A percentile compares a stretch with the other conserved stretches of the same genome.
Conservation (phyloP, 148 eudicot genomes). For the Rhododendron molle region DNA sequence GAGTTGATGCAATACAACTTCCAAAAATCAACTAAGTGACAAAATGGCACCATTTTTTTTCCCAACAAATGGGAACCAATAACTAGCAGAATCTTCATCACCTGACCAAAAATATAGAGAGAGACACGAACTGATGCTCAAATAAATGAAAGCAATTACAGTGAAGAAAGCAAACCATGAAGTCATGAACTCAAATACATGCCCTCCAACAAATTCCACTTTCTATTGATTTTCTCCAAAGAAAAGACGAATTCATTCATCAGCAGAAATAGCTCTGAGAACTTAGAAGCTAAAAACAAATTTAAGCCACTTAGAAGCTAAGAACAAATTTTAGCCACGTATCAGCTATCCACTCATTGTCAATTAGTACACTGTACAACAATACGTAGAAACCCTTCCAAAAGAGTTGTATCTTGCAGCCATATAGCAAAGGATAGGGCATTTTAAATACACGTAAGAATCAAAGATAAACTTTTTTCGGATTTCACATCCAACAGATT, state of each 20-base stretch:
- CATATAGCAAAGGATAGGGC: not conserved
- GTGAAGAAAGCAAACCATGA: not conserved
- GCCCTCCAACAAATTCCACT: not conserved
- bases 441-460: not conserved
- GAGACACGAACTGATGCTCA: not conserved
- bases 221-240: not conserved
- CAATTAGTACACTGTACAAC: not conserved
- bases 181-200: not conserved
- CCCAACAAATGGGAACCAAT: not conserved
- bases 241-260: not conserved
- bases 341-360: not conserved
- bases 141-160: not conserved
- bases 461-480: not conserved
- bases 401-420: not conserved
- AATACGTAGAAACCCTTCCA: not conserved
- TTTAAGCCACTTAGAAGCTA: not conserved
- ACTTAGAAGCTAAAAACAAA: no score
- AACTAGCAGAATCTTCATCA: not conserved
- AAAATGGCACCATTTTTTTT: not conserved
- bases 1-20: not conserved
- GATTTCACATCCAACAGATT: not conserved
- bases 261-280: not conserved
- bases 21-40: not conserved
- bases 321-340: not conserved
- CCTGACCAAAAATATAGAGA: not conserved